Evolutionary conservation across 805 yeast species (phyloP), one percentile per base, ranked within the genome.

Genomic region (Metschnikowia rubicola): DNA sequence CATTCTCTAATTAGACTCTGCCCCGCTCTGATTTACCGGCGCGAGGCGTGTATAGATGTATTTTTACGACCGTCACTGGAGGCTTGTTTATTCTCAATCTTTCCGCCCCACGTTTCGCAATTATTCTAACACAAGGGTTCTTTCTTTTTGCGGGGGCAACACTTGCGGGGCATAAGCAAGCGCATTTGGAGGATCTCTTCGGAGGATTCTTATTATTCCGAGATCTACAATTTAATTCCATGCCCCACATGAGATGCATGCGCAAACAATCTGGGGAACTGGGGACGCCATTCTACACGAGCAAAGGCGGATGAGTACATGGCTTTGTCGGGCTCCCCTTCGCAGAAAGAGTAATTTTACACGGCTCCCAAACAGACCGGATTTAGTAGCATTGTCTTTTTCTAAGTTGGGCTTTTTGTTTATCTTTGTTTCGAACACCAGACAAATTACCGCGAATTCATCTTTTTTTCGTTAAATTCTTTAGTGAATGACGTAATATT

Each of bases 61-160:
- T 26, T 9, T 39, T 39, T 39, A 39, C 43, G 43, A 32, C 43
- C 17, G 30, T 21, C 26, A 19, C 21, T 21, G 31, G 33, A 10
- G 30, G 10, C 36, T 19, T 19, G 43, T 9, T 10, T n/a, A n/a
- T 12, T n/a, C 10, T 19, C 10, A 39, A 39, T 11, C 43, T 32
- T 39, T 39, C 43, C 37, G 36, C 43, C 39, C 39, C 39, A 37
- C 31, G 13, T 12, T 26, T 37, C 39, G 39, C 10, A 37, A 37
- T 9, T 5, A 35, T 35, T 35, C 35, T 13, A n/a, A 26, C 26
- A 28, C 41, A 15, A 10, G 12, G 12, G 8, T 2, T n/a, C 36
- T 37, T 26, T n/a, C n/a, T 30, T 13, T 31, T 13, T 19, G 42
- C 30, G 42, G 21, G 10, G 6, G 15, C 15, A 13, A 9, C 15